These are phyloP conservation scores for Rhizoclosmatium globosum DNA, from an alignment of 192 early-diverging fungal species.

Conservation along the genomic window DNA sequence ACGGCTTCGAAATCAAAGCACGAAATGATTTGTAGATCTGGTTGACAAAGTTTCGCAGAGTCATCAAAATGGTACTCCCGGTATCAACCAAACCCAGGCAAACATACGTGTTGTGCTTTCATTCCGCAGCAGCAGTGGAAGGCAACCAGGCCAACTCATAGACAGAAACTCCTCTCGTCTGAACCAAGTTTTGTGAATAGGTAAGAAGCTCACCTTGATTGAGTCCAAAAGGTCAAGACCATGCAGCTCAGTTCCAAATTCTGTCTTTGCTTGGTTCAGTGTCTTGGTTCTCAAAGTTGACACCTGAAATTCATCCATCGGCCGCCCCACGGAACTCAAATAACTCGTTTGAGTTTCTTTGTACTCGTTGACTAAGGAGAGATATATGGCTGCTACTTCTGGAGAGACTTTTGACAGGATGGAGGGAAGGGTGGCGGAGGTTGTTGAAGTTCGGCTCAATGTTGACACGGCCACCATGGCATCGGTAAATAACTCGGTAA, in stretches of 20 bases:
- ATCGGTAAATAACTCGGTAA: background rate
- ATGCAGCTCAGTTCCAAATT: slow-evolving; percentile 7
- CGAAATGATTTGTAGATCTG: too few relatives aligned
- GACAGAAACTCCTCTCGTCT: too few relatives aligned
- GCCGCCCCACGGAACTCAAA: background rate
- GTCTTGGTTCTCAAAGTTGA: background rate
- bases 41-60: too few relatives aligned
- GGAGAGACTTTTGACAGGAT: background rate
- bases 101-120: too few relatives aligned
- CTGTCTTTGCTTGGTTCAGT: slow-evolving; percentile 1
- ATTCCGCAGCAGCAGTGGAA: too few relatives aligned
- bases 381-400: background rate
- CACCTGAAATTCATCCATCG: slow-evolving; percentile 13
- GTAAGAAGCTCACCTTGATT: background rate
- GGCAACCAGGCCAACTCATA: too few relatives aligned
- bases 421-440: background rate
- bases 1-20: too few relatives aligned
- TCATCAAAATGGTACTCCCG: too few relatives aligned
- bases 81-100: too few relatives aligned
- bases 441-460: background rate
- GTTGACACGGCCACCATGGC: background rate
- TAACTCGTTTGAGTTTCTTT: background rate
- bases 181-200: too few relatives aligned
- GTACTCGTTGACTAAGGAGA: slow-evolving; percentile 12
- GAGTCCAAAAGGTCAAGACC: background rate